These are phyloP conservation scores for Lomentospora prolificans DNA, from an alignment of 2,329 filamentous ascomycete species.

Conservation along the genomic window DNA sequence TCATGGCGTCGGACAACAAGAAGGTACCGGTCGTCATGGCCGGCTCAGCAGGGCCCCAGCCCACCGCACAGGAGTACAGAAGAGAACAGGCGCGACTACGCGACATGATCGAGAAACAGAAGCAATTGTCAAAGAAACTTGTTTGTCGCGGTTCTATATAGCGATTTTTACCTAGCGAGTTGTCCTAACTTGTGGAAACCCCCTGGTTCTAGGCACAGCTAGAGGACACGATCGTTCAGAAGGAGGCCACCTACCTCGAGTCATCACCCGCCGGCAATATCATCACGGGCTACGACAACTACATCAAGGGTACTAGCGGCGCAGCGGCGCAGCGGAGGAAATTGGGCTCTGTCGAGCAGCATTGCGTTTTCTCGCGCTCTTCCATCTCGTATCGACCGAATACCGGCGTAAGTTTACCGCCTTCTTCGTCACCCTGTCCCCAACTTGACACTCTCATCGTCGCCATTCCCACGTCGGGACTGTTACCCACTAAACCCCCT, in stretches of 20 bases:
- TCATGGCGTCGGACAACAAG: slow-evolving; percentile 4
- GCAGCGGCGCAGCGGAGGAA: slow-evolving; percentile 54
- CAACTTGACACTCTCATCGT: neutral
- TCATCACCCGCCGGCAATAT: slow-evolving; percentile 88
- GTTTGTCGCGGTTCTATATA: no score
- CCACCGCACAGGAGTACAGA: slow-evolving; percentile 37
- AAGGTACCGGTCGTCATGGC: slow-evolving; percentile 1
- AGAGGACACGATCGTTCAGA: slow-evolving; percentile 76
- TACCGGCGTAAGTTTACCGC: slow-evolving; percentile 22
- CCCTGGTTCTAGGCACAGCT: slow-evolving; percentile 23
- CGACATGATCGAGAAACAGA: slow-evolving; percentile 34
- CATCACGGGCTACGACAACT: slow-evolving; percentile 94
- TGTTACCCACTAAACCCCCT: neutral
- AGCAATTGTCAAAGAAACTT: slow-evolving; percentile 26
- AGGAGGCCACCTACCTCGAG: slow-evolving; percentile 83
- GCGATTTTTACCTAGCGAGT: no score
- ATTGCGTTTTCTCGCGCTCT: slow-evolving; percentile 62
- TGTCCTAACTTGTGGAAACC: slow-evolving; percentile 21
- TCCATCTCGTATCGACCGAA: slow-evolving; percentile 51
- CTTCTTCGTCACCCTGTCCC: slow-evolving; percentile 3
- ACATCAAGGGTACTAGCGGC: slow-evolving; percentile 79
- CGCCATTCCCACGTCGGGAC: neutral
- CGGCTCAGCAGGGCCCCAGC: slow-evolving; percentile 16
- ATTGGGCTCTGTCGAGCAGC: slow-evolving; percentile 55
- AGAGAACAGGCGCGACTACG: slow-evolving; percentile 38